Base-by-base conservation (phyloP, 805 yeast species). In the Sungouiella thailandica region DNA sequence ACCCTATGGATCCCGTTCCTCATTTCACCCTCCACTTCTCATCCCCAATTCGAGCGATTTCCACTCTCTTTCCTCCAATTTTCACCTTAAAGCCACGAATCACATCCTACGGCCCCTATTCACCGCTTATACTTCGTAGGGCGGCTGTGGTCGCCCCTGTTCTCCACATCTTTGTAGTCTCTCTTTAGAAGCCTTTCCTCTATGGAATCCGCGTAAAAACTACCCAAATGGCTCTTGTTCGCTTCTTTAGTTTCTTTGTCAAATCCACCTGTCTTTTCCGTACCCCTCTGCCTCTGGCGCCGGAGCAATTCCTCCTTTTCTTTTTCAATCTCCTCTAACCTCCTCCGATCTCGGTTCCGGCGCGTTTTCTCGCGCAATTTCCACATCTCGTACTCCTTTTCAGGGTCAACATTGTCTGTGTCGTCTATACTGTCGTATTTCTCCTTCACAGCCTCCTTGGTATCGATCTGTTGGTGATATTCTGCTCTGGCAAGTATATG, bases 361-460 rank as follows among this genome's bases (percentile, higher is more conserved):
- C 78, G 52, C 10, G 35, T 40, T 26, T 41, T 45, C 35, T 72
- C 74, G 1, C 78, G 58, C 27, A 34, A 32, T 35, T 54, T 52
- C 78, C 78, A 72, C 17, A 40, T 48, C 13, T 33, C 33, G 35
- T 48, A 60, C 34, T 76, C 80, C 6, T 38, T 50, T 32, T 63
- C 73, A 0, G 80, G 76, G 36, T 78, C 78, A 4, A 72, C 24
- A 23, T 70, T 77, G 44, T 80, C 85, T 0, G 80, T 72, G 45
- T 80, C 88, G 43, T 79, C 83, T 0, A 57, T 47, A 1, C 65
- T 66, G 34, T 55, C 59, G 31, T 47, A 59, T 10, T 54, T 37
- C 32, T 47, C 16, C 7, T 20, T 31, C 15, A 40, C 41, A 12
- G 34, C 15, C 7, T 41, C 22, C 16, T 31, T 37, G n/a, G 36